These are phyloP conservation scores for Botryosphaeria agaves DNA, from an alignment of 2,329 filamentous ascomycete genomes.

Conservation along the genomic window DNA sequence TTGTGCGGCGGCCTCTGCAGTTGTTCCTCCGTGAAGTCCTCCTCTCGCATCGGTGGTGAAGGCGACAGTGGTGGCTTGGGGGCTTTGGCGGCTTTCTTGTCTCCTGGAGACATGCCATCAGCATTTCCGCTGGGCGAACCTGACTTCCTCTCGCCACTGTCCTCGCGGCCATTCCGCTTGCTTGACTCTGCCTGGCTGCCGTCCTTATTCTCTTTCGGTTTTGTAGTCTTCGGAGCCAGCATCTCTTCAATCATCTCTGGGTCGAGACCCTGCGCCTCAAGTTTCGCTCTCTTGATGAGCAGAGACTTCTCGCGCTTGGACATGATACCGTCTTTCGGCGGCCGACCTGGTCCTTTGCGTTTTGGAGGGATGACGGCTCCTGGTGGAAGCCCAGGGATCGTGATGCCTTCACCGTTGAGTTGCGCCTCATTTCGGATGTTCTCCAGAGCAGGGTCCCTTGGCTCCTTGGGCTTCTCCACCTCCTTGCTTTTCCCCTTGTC, in stretches of 20 bases:
- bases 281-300: conserved; percentile 40
- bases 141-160: conserved; percentile 12
- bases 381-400: not conserved
- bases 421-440: conserved; percentile 8
- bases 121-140: conserved; percentile 11
- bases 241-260: conserved; percentile 7
- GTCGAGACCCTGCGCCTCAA: conserved; percentile 26
- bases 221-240: conserved; percentile 4
- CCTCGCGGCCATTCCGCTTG: conserved; percentile 6
- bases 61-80: conserved; percentile 37
- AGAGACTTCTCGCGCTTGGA: conserved; percentile 57
- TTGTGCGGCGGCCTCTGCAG: conserved; percentile 49
- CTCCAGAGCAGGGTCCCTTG: conserved; percentile 5
- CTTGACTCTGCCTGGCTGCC: conserved; percentile 1
- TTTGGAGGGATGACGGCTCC: conserved; percentile 30
- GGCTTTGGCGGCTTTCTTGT: conserved; percentile 22
- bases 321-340: conserved; percentile 70
- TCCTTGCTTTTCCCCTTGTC: conserved; percentile 10
- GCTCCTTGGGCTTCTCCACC: conserved; percentile 6
- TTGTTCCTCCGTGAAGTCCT: conserved; percentile 56
- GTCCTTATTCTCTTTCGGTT: conserved; percentile 2
- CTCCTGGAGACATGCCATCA: conserved; percentile 6
- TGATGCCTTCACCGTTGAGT: not conserved
- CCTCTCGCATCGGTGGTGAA: conserved; percentile 43
- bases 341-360: conserved; percentile 61